A percentile compares a stretch with the other conserved stretches of the same genome.
Evolutionary conservation across 2,329 filamentous ascomycete genomes (phyloP).

Genomic region (Colletotrichum lupini): DNA sequence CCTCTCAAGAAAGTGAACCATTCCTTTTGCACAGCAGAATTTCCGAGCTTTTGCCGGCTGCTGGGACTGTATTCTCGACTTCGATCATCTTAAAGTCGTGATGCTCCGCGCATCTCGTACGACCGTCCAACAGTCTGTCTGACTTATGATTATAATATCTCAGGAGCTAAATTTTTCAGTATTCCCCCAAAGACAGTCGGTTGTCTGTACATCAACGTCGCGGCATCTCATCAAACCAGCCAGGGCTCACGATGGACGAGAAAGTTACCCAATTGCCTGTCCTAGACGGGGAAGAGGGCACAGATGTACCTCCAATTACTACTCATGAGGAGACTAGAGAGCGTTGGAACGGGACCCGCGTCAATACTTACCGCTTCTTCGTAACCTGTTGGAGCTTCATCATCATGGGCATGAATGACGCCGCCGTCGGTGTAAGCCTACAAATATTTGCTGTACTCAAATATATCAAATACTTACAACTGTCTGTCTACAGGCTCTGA

Average conservation of each 20-base stretch:
- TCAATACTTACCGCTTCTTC: constrained; percentile 68
- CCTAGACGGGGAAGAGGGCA: not conserved
- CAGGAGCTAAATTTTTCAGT: not conserved
- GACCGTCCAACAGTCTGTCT: not conserved
- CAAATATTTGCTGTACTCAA: not conserved
- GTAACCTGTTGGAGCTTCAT: constrained; percentile 71
- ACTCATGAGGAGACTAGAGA: constrained; percentile 48
- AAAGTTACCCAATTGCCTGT: not conserved
- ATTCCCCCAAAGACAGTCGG: not conserved
- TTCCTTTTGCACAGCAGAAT: not conserved
- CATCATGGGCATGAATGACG: constrained; percentile 77
- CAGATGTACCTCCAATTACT: not conserved
- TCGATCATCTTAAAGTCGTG: not conserved
- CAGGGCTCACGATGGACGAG: not conserved
- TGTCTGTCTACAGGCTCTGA: constrained; percentile 51
- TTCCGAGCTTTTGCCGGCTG: not conserved
- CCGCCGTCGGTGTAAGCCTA: constrained; percentile 67
- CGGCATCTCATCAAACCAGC: not conserved
- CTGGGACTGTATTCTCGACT: not conserved
- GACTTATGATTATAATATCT: not conserved
- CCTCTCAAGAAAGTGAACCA: not conserved
- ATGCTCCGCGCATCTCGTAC: not conserved
- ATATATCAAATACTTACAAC: not conserved
- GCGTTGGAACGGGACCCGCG: constrained; percentile 71
- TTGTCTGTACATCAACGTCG: not conserved